A percentile compares a stretch with the other conserved stretches of the same genome.
Conservation (phyloP, 2,329 filamentous ascomycete species). For the Rhynchosporium agropyri region DNA sequence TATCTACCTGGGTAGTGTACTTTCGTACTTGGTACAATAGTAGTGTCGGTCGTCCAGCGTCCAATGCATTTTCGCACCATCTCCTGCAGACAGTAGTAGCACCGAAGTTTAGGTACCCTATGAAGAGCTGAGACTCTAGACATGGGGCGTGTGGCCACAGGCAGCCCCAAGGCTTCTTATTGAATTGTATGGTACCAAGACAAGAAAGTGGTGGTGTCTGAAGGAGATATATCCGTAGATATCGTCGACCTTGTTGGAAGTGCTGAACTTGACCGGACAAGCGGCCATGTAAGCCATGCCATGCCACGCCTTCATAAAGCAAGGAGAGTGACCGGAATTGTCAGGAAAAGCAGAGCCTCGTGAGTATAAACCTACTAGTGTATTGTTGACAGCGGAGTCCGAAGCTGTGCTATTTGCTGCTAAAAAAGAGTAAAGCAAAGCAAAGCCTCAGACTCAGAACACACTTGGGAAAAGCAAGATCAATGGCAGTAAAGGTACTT, state of each 20-base stretch:
- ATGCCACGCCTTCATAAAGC: background rate
- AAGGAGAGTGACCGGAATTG: background rate
- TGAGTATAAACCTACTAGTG: background rate
- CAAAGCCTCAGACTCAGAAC: background rate
- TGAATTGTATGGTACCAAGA: background rate
- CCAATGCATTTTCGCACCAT: too few species aligned
- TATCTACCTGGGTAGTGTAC: too few species aligned
- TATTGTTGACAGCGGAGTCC: slow-evolving; percentile 10
- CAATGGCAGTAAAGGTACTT: too few species aligned
- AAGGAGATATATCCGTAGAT: slow-evolving; percentile 1
- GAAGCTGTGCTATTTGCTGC: background rate
- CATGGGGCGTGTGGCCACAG: background rate
- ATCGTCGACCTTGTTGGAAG: background rate
- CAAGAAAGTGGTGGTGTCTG: background rate
- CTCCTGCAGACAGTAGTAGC: background rate
- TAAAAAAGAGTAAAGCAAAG: background rate
- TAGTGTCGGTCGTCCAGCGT: too few species aligned
- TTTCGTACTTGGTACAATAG: too few species aligned
- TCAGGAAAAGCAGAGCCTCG: background rate
- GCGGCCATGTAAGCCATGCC: background rate
- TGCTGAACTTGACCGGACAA: background rate
- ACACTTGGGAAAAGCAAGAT: background rate
- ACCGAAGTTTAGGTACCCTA: background rate
- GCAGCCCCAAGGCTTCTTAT: background rate
- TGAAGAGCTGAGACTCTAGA: background rate